Evolutionary conservation across 2,329 filamentous ascomycete genomes (phyloP).

Genomic region (Paecilomyces variotii): DNA sequence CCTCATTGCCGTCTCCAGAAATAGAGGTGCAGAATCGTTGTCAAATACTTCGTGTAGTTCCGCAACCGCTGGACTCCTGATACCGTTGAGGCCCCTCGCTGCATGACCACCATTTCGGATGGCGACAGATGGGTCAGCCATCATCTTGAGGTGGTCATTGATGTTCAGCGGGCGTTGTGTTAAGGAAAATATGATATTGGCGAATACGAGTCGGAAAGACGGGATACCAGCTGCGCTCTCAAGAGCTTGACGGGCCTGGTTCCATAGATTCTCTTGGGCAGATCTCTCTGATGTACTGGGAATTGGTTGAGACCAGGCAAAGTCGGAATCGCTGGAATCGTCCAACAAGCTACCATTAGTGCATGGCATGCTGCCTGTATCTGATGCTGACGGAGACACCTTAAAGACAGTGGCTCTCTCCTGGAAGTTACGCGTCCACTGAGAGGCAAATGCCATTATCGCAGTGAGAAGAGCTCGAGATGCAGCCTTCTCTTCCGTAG

Average conservation of each 20-base stretch:
- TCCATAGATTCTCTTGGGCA: constrained; percentile 34
- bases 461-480: constrained; percentile 33
- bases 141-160: background rate
- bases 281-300: constrained; percentile 24
- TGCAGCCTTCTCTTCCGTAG: constrained; percentile 29
- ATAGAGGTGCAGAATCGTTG: constrained; percentile 23
- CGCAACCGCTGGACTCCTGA: background rate
- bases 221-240: constrained; percentile 32
- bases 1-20: constrained; percentile 33
- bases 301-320: background rate
- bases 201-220: constrained; percentile 39
- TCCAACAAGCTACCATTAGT: constrained; percentile 7
- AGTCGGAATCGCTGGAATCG: constrained; percentile 1
- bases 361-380: background rate
- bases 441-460: constrained; percentile 38
- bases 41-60: constrained; percentile 13
- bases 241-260: constrained; percentile 33
- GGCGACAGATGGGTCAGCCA: background rate
- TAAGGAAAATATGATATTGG: constrained; percentile 39
- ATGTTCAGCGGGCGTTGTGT: constrained; percentile 32
- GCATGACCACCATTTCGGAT: background rate
- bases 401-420: background rate
- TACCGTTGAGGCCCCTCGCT: background rate
- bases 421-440: constrained; percentile 23
- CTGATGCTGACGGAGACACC: background rate